Base-by-base conservation (phyloP, 2,329 filamentous ascomycete genomes). In the Ophiognomonia clavigignenti-juglandacearum region DNA sequence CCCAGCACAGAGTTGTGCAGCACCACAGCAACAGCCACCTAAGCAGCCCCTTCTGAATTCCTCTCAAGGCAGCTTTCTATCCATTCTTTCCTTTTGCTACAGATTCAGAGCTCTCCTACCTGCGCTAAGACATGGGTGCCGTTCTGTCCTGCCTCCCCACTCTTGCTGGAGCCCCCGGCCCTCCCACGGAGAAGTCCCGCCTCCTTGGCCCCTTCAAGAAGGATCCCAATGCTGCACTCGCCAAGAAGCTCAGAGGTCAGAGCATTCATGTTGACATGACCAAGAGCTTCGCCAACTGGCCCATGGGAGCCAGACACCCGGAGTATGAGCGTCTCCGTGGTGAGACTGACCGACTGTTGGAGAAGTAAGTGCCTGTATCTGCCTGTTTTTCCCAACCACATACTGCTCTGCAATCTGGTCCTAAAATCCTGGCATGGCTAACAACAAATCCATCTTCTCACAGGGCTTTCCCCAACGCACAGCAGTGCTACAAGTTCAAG, bases 401-500 rank as follows among this genome's bases (percentile, higher is more conserved):
- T 19, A 20, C 18, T 14, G 6, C 2, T 13, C 11, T 3, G 8
- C 5, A 10, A 34, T 55, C n/a, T n/a, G n/a, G n/a, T n/a, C n/a
- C n/a, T n/a, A n/a, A n/a, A n/a, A n/a, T n/a, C n/a, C n/a, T n/a
- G n/a, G n/a, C n/a, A n/a, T n/a, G n/a, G n/a, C n/a, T n/a, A n/a
- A n/a, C n/a, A n/a, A n/a, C n/a, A n/a, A n/a, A n/a, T n/a, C n/a
- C n/a, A n/a, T n/a, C n/a, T n/a, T 47, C 55, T 3, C 47, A 57
- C 36, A 59, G 61, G n/a, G 52, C 58, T 20, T 53, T 64, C 35
- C 59, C 54, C 5, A 61, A 63, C 19, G 49, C 57, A 24, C 51
- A 44, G 22, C 59, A 58, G 43, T 53, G 62, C 39, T 56, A 59
- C n/a, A 60, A 62, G 6, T 51, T 64, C 36, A 65, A 63, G 50